phyloP scores from a whole-genome alignment of 371 early-diverging fungal genomes.

The Mucor velutinosus region DNA sequence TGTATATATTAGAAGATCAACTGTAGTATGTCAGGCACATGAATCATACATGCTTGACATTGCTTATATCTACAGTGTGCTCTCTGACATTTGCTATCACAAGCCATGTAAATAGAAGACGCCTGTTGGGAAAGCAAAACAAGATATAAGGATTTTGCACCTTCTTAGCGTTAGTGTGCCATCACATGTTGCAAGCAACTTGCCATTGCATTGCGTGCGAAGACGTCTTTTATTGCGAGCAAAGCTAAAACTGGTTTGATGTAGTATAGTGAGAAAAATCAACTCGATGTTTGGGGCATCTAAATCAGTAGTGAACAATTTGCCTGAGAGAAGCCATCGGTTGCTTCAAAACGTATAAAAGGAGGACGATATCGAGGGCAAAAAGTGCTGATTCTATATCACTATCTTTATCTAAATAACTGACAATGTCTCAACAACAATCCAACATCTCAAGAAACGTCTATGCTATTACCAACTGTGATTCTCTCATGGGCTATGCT shows the following conservation, averaged over 20 bases:
- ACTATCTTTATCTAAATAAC: neutral
- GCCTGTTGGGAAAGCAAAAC: no score
- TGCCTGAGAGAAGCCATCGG: neutral
- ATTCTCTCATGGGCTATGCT: conserved; percentile 38
- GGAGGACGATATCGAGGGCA: neutral
- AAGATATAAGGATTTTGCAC: no score
- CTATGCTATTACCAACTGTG: conserved; percentile 40
- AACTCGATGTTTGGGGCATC: neutral
- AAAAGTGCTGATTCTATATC: neutral
- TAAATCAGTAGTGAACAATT: neutral
- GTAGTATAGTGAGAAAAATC: neutral
- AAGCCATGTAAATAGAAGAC: no score
- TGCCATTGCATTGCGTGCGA: no score
- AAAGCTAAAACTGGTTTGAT: neutral
- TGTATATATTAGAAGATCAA: no score
- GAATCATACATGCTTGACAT: neutral
- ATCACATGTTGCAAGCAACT: no score
- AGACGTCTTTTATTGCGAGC: no score
- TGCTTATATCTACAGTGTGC: neutral
- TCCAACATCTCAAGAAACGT: conserved; percentile 6
- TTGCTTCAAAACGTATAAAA: neutral
- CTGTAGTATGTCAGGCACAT: neutral
- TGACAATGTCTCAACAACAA: conserved; percentile 3
- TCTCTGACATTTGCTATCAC: no score
- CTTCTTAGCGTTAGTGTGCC: no score